Conservation (phyloP, 192 early-diverging fungal genomes). For the Coemansia sp. region DNA sequence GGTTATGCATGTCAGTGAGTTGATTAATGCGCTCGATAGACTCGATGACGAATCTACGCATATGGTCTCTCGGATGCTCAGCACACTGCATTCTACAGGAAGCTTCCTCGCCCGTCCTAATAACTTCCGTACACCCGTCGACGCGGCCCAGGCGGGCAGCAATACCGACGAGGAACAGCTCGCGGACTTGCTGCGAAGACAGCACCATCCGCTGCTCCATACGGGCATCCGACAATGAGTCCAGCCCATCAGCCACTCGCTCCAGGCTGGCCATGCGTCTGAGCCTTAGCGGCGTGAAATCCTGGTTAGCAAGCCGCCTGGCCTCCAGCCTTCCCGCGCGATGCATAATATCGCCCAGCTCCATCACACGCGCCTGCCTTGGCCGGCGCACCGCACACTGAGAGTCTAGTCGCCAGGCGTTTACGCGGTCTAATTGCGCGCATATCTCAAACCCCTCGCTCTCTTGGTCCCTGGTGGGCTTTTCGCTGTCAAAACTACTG, state of each 20-base stretch:
- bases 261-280: slow-evolving; percentile 30
- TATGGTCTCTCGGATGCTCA: slow-evolving; percentile 42
- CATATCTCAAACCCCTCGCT: slow-evolving; percentile 26
- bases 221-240: background rate
- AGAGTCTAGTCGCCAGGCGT: slow-evolving; percentile 31
- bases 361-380: slow-evolving; percentile 13
- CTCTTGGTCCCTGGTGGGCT: background rate
- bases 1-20: slow-evolving; percentile 14
- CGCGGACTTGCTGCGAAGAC: slow-evolving; percentile 14
- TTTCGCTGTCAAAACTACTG: background rate
- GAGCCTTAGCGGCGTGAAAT: slow-evolving; percentile 27
- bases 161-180: slow-evolving; percentile 30
- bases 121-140: background rate
- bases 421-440: slow-evolving; percentile 35
- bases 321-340: slow-evolving; percentile 31
- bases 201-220: slow-evolving; percentile 2
- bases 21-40: slow-evolving; percentile 32
- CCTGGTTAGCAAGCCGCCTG: slow-evolving; percentile 41
- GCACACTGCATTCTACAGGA: background rate
- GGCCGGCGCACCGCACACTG: slow-evolving; percentile 29
- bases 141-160: slow-evolving; percentile 22
- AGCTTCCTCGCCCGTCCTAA: background rate
- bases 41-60: slow-evolving; percentile 25
- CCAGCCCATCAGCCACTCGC: slow-evolving; percentile 18
- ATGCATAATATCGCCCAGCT: slow-evolving; percentile 43